Conservation (phyloP, 805 yeast species). For the Wickerhamomyces xylosicus region DNA sequence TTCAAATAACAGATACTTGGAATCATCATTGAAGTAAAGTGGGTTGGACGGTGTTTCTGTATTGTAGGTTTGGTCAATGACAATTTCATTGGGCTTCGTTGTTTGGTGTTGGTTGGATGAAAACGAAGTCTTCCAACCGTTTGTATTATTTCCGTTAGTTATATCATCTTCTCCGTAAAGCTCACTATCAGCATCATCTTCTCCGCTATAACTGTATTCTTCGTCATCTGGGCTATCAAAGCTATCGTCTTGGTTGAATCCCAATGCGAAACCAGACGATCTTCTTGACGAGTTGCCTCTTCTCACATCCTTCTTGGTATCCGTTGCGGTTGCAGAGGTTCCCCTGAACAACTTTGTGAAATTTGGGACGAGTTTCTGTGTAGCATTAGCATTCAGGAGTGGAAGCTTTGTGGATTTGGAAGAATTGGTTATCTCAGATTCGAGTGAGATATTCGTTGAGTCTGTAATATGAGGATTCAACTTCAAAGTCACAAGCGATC, state of each 20-base stretch:
- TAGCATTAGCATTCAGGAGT: too few species aligned
- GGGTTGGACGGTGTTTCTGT: constrained; percentile 2
- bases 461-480: background rate
- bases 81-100: constrained; percentile 12
- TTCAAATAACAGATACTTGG: constrained; percentile 8
- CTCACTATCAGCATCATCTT: constrained; percentile 13
- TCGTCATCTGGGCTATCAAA: background rate
- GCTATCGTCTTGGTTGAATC: background rate
- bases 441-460: background rate
- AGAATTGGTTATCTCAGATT: background rate
- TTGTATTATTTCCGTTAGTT: too few species aligned
- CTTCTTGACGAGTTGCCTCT: background rate
- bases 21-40: constrained; percentile 1
- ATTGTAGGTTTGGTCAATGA: constrained; percentile 16
- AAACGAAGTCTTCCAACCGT: too few species aligned
- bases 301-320: background rate
- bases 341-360: background rate
- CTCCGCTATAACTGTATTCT: background rate
- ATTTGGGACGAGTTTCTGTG: background rate
- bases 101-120: background rate
- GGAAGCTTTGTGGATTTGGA: background rate
- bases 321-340: background rate
- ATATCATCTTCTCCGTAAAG: background rate
- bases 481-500: background rate
- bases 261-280: background rate